These are phyloP conservation scores for Blastobotrys malaysiensis DNA, from an alignment of 1,139 yeast species.

Conservation along the genomic window DNA sequence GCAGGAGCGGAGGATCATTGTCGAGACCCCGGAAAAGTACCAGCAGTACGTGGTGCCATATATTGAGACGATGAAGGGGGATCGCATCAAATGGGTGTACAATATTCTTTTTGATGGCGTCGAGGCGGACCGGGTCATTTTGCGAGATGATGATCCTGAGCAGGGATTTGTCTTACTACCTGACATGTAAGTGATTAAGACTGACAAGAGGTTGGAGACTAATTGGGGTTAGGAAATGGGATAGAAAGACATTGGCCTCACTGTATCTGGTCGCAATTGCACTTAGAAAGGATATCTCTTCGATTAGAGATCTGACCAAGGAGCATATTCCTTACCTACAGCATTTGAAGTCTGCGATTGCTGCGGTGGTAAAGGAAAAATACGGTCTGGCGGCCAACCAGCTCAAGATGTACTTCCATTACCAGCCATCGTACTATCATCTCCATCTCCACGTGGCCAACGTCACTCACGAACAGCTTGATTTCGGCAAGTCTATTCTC, in stretches of 20 bases:
- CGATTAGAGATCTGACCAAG: constrained; percentile 67
- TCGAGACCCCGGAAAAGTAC: constrained; percentile 81
- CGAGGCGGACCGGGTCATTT: constrained; percentile 73
- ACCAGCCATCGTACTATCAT: constrained; percentile 95
- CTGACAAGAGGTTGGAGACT: not conserved
- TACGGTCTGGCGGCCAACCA: constrained; percentile 46
- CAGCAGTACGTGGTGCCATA: constrained; percentile 60
- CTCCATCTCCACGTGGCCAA: constrained; percentile 91
- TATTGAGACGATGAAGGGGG: constrained; percentile 70
- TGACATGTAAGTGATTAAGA: constrained; percentile 36
- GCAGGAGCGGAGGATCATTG: constrained; percentile 54
- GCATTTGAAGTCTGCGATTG: constrained; percentile 42
- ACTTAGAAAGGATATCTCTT: constrained; percentile 60
- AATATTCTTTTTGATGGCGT: constrained; percentile 78
- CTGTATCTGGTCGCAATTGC: constrained; percentile 78
- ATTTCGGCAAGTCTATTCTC: constrained; percentile 77
- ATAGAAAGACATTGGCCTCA: constrained; percentile 60
- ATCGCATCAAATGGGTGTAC: constrained; percentile 81
- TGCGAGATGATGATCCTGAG: constrained; percentile 51
- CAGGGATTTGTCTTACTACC: constrained; percentile 43
- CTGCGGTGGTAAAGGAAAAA: constrained; percentile 42
- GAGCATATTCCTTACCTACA: constrained; percentile 55
- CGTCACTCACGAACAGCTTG: constrained; percentile 64
- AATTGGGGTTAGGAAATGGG: constrained; percentile 85
- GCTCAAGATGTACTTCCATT: constrained; percentile 73